Percentiles rank a stretch among this genome's conserved stretches.
Conservation (phyloP, 1,284 basidiomycete genomes). For the Grifola frondosa region DNA sequence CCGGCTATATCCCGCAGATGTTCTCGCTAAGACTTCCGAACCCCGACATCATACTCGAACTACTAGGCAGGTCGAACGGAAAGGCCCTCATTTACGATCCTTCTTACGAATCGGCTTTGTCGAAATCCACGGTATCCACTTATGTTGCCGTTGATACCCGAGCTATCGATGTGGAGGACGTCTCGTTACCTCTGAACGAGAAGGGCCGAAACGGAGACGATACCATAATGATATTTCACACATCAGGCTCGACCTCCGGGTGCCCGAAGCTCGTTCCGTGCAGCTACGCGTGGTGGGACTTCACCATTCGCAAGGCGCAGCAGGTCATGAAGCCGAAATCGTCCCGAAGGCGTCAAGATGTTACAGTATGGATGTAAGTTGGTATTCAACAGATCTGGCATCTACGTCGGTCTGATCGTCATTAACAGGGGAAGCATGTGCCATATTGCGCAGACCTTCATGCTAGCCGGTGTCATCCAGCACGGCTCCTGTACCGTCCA, state of each 20-base stretch:
- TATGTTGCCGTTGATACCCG: slow-evolving; percentile 44
- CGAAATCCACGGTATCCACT: slow-evolving; percentile 45
- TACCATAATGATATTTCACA: slow-evolving; percentile 68
- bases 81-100: slow-evolving; percentile 60
- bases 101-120: slow-evolving; percentile 39
- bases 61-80: slow-evolving; percentile 56
- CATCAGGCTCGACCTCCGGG: slow-evolving; percentile 72
- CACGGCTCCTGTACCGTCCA: slow-evolving; percentile 71
- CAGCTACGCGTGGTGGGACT: slow-evolving; percentile 43
- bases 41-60: slow-evolving; percentile 63
- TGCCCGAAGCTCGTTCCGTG: slow-evolving; percentile 72
- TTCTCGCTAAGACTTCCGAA: slow-evolving; percentile 71
- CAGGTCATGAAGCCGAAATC: slow-evolving; percentile 22
- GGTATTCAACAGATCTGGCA: slow-evolving; percentile 6
- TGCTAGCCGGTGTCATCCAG: slow-evolving; percentile 53
- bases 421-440: slow-evolving; percentile 31
- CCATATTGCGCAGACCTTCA: slow-evolving; percentile 35
- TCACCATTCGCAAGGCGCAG: slow-evolving; percentile 25
- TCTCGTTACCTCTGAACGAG: slow-evolving; percentile 43
- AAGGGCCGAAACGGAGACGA: slow-evolving; percentile 41
- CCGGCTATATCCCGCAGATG: slow-evolving; percentile 70
- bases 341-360: slow-evolving; percentile 49
- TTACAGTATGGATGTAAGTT: slow-evolving; percentile 42
- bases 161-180: slow-evolving; percentile 35
- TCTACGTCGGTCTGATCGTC: slow-evolving; percentile 3